phyloP scores from a whole-genome alignment of 1,139 yeast species.

The Sugiyamaella xylanicola region DNA sequence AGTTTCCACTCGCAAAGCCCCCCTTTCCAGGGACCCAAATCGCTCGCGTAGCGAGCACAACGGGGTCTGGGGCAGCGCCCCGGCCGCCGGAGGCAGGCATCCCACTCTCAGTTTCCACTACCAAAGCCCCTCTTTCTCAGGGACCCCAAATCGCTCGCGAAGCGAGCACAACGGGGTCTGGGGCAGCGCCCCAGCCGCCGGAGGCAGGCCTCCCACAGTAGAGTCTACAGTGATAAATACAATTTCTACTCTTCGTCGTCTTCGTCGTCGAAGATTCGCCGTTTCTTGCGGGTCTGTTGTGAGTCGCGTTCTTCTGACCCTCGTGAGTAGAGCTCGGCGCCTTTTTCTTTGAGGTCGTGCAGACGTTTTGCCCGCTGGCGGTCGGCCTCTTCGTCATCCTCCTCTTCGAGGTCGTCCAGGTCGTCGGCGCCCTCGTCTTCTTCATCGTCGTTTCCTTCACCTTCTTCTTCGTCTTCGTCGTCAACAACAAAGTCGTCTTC shows the following conservation, averaged over 20 bases:
- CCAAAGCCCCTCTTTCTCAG: no score
- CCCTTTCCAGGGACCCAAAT: no score
- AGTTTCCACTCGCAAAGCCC: no score
- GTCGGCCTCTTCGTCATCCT: conserved; percentile 52
- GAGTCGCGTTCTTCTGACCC: conserved; percentile 35
- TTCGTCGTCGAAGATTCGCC: conserved; percentile 55
- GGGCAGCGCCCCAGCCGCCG: conserved; percentile 8
- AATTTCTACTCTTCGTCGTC: conserved; percentile 45
- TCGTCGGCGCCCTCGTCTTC: conserved; percentile 53
- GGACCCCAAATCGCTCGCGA: not conserved
- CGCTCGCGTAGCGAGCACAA: no score
- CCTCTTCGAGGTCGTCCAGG: conserved; percentile 46
- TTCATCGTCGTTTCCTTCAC: conserved; percentile 46
- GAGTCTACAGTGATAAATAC: not conserved
- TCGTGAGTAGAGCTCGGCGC: conserved; percentile 51
- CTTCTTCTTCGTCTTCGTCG: conserved; percentile 51
- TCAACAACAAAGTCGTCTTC: conserved; percentile 57
- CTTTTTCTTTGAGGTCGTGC: conserved; percentile 59
- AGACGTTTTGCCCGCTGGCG: conserved; percentile 65
- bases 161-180: not conserved
- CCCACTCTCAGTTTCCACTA: no score
- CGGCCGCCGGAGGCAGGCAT: no score
- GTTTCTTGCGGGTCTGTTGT: conserved; percentile 34
- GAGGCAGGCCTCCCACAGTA: conserved; percentile 2
- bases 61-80: no score